Base-by-base conservation (phyloP, 2,329 filamentous ascomycete genomes). In the Neocatenulostroma microsporum region DNA sequence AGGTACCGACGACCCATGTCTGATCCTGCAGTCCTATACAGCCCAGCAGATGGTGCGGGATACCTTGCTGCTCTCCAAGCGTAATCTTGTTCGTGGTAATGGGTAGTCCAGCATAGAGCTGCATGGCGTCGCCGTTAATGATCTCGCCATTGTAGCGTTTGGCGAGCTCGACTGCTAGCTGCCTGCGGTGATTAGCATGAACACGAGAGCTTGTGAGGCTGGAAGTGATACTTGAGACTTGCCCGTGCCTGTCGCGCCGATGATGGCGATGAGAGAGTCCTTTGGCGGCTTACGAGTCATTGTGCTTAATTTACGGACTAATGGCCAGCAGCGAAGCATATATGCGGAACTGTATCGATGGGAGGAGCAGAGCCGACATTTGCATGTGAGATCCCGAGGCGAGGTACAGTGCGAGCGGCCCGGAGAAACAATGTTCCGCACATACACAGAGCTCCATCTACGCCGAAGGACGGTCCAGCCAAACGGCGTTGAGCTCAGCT, bases 41-140 rank as follows among this genome's bases (percentile, higher is more conserved):
- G 34, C 84, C 85, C 17, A 98, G 73, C 3, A 98, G 68, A 60
- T 98, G 89, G 57, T 98, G 91, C 4, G 83, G 82, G 9, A 98
- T 70, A 8, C 82, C 84, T 42, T 81, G 74, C 53, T 79, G 80
- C 58, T 96, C 89, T 14, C 78, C 71, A 1, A 56, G 35, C 0
- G 84, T 76, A 40, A 96, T 83, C 58, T 96, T 94, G 61, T 98
- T 98, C 18, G 91, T 98, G 50, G 96, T 89, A 45, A 96, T 81
- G 4, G 91, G 87, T 27, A 98, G 68, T 2, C 91, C 91, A 36
- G 76, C 74, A 61, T 98, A 98, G 64, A 98, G 79, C 60, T 98
- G 91, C 87, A 98, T 94, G 25, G 91, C 91, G 69, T 98, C 91
- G 30, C 85, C 85, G 57, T 98, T 98, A 64, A 98, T 87, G 35